Evolutionary conservation across 2,329 filamentous ascomycete species (phyloP).

Genomic region (Cladosporium sp.): DNA sequence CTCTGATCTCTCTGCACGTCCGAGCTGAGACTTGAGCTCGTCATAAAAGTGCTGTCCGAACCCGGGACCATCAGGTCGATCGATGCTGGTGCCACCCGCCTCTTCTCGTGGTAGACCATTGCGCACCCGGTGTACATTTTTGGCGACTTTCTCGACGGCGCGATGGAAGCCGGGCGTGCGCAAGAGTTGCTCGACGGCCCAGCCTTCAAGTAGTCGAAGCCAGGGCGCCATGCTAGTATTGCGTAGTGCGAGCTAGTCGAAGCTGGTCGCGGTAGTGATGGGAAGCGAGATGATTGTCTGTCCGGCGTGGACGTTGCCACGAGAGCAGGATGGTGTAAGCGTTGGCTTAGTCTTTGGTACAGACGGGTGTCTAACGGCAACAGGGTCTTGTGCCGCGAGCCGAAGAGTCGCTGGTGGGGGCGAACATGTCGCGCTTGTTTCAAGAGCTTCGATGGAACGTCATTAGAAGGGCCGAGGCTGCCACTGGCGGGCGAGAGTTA

Average conservation of each 20-base stretch:
- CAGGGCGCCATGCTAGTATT: conserved; percentile 28
- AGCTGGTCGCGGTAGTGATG: not conserved
- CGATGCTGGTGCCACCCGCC: conserved; percentile 46
- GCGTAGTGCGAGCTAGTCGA: not conserved
- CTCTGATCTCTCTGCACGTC: conserved; percentile 23
- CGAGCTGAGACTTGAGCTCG: conserved; percentile 41
- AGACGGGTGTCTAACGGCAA: not conserved
- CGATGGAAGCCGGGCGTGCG: conserved; percentile 53
- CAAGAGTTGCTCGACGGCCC: conserved; percentile 43
- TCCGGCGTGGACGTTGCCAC: not conserved
- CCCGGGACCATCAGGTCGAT: conserved; percentile 30
- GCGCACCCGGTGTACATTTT: conserved; percentile 40
- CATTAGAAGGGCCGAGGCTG: not conserved
- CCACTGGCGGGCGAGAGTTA: not conserved
- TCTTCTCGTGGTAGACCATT: conserved; percentile 47
- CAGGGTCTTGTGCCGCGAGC: conserved; percentile 5
- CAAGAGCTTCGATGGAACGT: not conserved
- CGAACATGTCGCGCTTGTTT: conserved; percentile 1
- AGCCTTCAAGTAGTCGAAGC: conserved; percentile 38
- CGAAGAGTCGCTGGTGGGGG: not conserved
- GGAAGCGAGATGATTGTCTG: too few relatives aligned
- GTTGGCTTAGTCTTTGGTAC: not conserved
- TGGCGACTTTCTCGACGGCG: conserved; percentile 48
- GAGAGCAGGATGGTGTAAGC: not conserved
- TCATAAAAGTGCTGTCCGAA: conserved; percentile 51